Evolutionary conservation across 1,284 basidiomycete genomes (phyloP), one percentile per base, ranked within the genome.

Genomic region (Thecaphora thlaspeos): DNA sequence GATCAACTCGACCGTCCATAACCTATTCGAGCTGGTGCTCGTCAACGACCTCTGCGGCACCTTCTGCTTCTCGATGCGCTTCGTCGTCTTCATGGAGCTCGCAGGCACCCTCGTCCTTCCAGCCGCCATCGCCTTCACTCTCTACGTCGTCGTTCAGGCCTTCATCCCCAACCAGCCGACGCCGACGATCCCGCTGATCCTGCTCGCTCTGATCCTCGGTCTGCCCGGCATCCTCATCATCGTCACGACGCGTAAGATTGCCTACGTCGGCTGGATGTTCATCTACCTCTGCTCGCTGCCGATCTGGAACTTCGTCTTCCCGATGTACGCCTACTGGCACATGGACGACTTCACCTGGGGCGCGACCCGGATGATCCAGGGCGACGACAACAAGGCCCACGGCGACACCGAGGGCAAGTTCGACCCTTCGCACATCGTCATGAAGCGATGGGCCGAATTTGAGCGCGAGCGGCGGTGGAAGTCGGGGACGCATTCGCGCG

Each of bases 261-360:
- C 97, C 89, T 85, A 96, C 49, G 85, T 96, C 28, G 94, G 94
- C 14, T 97, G 94, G 94, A 89, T 97, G 87, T 82, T 98, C 43
- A 90, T 97, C 55, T 98, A 97, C 79, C 44, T 72, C 76, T 46
- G 82, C 41, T 79, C 78, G 34, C 77, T 78, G 78, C 93, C 93
- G 4, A 82, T 96, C 32, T 97, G 93, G 84, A 90, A 88, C 70
- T 96, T 98, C 85, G 88, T 95, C 84, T 81, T 98, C n/a, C 94
- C 94, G 0, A 81, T 97, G 43, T 97, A 97, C 80, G 93, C 92
- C 1, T 97, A 96, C 87, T 98, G 94, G 94, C 90, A 90, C 79
- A 96, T 97, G 91, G 93, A 96, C 79, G 92, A 95, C 80, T 96
- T 96, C 81, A 87, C 88, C 77, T 96, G 92, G 93, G 94, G 92